Percentiles rank a stretch among this genome's conserved stretches.
Evolutionary conservation across 306 rosid species (phyloP).

Genomic region (Rosa multiflora): DNA sequence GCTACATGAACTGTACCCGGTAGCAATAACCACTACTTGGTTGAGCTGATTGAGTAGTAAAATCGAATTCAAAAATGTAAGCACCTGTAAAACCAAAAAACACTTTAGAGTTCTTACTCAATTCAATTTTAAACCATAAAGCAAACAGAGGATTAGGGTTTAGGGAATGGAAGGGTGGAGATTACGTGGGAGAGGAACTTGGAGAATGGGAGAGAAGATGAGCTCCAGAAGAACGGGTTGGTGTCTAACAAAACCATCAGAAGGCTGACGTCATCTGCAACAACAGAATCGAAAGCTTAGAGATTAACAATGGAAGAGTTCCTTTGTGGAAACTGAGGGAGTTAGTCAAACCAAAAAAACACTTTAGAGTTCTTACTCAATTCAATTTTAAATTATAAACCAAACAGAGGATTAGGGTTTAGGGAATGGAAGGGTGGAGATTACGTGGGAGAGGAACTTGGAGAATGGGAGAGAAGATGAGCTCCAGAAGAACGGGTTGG

Average conservation of each 20-base stretch:
- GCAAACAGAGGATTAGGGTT: slow-evolving; percentile 13
- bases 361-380: background rate
- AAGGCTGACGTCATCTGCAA: slow-evolving; percentile 91
- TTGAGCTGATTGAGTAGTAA: slow-evolving; percentile 80
- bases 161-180: background rate
- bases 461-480: slow-evolving; percentile 64
- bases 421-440: background rate
- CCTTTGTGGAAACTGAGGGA: background rate
- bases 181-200: slow-evolving; percentile 81
- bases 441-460: slow-evolving; percentile 83
- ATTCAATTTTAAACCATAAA: background rate
- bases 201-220: slow-evolving; percentile 66
- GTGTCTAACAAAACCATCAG: slow-evolving; percentile 77
- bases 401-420: slow-evolving; percentile 14
- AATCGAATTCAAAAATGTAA: slow-evolving; percentile 75
- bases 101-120: background rate
- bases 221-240: slow-evolving; percentile 84
- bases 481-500: slow-evolving; percentile 89
- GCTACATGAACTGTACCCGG: slow-evolving; percentile 79
- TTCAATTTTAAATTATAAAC: background rate
- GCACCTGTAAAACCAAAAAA: slow-evolving; percentile 45
- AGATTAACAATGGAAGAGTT: background rate
- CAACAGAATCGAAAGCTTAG: slow-evolving; percentile 3
- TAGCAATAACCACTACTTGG: slow-evolving; percentile 79
- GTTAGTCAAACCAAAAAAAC: background rate